Evolutionary conservation across 1,139 yeast species (phyloP).

Genomic region (Magnusiomyces tetraspermus): DNA sequence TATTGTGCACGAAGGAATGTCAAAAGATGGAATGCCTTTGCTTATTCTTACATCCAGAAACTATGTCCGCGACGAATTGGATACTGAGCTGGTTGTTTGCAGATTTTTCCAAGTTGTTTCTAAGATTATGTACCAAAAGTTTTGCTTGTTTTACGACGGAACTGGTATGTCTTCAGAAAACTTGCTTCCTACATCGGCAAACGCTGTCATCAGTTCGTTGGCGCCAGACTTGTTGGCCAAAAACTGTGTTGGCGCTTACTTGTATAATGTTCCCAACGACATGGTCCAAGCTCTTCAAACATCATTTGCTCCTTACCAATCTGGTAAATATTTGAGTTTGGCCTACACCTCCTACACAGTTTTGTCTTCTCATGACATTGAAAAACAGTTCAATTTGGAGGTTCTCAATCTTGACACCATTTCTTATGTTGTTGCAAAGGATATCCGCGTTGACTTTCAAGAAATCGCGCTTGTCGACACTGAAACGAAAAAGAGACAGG

Average conservation of each 20-base stretch:
- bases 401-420: constrained; percentile 21
- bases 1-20: constrained; percentile 53
- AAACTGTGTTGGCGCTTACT: constrained; percentile 50
- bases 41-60: constrained; percentile 46
- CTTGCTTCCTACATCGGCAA: constrained; percentile 27
- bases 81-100: constrained; percentile 49
- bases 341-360: constrained; percentile 19
- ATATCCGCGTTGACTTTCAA: constrained; percentile 19
- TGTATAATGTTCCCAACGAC: constrained; percentile 50
- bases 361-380: constrained; percentile 21
- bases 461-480: constrained; percentile 13
- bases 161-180: constrained; percentile 45
- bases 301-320: constrained; percentile 17
- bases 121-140: constrained; percentile 66
- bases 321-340: constrained; percentile 22
- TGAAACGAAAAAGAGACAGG: constrained; percentile 5
- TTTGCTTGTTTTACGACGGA: constrained; percentile 56
- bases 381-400: constrained; percentile 18
- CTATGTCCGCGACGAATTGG: constrained; percentile 38
- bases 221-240: constrained; percentile 42
- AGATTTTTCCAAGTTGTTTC: constrained; percentile 58
- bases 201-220: constrained; percentile 18
- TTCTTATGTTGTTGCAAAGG: constrained; percentile 20
- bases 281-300: constrained; percentile 32
- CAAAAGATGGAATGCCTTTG: constrained; percentile 65